Base-by-base conservation (phyloP, 768 basidiomycete genomes). In the Kwoniella europaea region DNA sequence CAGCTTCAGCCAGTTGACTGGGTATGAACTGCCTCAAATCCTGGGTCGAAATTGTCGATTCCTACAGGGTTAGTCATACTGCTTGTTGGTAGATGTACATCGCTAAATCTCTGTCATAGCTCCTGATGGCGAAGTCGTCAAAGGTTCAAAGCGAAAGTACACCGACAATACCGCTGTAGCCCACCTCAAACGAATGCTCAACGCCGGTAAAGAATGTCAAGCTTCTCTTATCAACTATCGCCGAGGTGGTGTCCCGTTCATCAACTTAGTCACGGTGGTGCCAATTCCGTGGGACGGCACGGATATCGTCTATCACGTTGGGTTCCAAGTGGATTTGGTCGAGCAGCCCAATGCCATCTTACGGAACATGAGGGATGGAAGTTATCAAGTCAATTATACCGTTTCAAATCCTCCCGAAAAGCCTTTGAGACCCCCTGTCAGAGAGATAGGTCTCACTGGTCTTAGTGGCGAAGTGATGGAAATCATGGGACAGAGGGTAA, bases 311-410 rank as follows among this genome's bases (percentile, higher is more conserved):
- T 96, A 91, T 81, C 91, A 92, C 77, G 90, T 99, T 62, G 97
- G 97, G 0, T 98, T 99, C 86, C 94, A 99, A 84, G 91, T 97
- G 66, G 93, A 98, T 83, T 86, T 99, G 60, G 89, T 90, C 18
- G 89, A 91, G 77, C 93, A 95, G 84, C 94, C 93, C 2, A 89
- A 89, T 74, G 88, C 88, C 2, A 94, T 97, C 70, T 84, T 94
- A 64, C 88, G 91, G 74, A 92, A 90, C 81, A 86, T 94, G 64
- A 85, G 87, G 20, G 90, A 92, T 74, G 94, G 94, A 18, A 89
- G 87, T 43, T 93, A 93, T 83, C 84, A 89, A 67, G 87, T 89
- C 79, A 88, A 92, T 79, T 89, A 90, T 82, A 83, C 82, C 29
- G 79, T 81, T 2, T 66, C 78, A 0, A 79, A 82, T 63, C 76